A percentile compares a stretch with the other conserved stretches of the same genome.
Conservation (phyloP, 1,284 basidiomycete genomes). For the Phellopilus nigrolimitatus region DNA sequence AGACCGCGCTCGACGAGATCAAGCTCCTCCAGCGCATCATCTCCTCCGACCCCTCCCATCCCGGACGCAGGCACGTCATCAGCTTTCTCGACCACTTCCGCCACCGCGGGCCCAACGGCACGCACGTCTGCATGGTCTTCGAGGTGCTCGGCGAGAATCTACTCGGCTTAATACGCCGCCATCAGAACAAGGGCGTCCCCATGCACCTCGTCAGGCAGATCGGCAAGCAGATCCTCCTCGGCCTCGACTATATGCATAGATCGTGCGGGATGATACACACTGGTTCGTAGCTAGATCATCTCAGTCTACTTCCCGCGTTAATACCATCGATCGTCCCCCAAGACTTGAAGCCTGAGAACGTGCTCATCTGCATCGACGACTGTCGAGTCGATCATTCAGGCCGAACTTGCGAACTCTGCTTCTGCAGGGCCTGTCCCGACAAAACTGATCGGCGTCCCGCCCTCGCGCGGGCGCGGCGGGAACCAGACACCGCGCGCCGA, state of each 20-base stretch:
- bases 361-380: slow-evolving; percentile 95
- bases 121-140: slow-evolving; percentile 99
- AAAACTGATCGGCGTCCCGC: slow-evolving; percentile 91
- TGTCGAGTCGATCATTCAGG: slow-evolving; percentile 91
- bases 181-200: slow-evolving; percentile 92
- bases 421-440: slow-evolving; percentile 51
- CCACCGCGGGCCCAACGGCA: slow-evolving; percentile 94
- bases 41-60: slow-evolving; percentile 75
- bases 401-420: slow-evolving; percentile 67
- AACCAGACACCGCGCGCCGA: slow-evolving; percentile 95
- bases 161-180: slow-evolving; percentile 95
- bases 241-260: slow-evolving; percentile 96
- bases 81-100: slow-evolving; percentile 96
- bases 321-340: slow-evolving; percentile 42
- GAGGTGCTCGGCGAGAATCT: slow-evolving; percentile 98
- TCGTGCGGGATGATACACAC: slow-evolving; percentile 96
- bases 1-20: slow-evolving; percentile 98
- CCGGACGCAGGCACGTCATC: slow-evolving; percentile 84
- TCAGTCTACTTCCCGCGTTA: not conserved
- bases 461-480: slow-evolving; percentile 91
- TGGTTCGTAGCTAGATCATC: slow-evolving; percentile 34
- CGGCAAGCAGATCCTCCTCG: slow-evolving; percentile 92
- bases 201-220: slow-evolving; percentile 94
- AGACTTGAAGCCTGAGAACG: slow-evolving; percentile 98
- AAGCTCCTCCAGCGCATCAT: slow-evolving; percentile 95